Base-by-base conservation (phyloP, 805 yeast genomes). In the Cephaloascus albidus region DNA sequence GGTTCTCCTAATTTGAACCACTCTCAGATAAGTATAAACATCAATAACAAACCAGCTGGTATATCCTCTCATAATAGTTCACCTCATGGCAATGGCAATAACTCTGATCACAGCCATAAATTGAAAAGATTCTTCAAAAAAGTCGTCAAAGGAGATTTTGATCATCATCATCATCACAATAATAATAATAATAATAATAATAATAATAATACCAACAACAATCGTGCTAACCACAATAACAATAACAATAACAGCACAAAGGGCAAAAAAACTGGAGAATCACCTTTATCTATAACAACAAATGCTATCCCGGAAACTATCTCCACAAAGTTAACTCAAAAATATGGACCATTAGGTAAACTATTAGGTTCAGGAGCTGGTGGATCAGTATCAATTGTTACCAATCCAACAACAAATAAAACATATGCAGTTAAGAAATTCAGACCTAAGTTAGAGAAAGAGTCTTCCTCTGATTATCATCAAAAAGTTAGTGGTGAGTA, bases 301-400 rank as follows among this genome's bases (percentile, higher is more conserved):
- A 14, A 14, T 17, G 14, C 6, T 8, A 32, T 15, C n/a, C 34
- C 33, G 6, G 33, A 10, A 8, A n/a, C 10, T 6, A 16, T 31
- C 6, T 16, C 33, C 15, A 15, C 56, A 20, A 66, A 61, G 39
- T 43, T 74, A 34, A 55, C 76, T 41, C 70, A 76, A 39, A 81
- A 82, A 49, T 87, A 86, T 58, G 93, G 94, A 33, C 42, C 54
- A 4, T 68, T 77, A 18, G 94, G 94, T 10, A 72, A 73, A 45
- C 65, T 81, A 18, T 65, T 87, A 37, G 97, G 97, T 18, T 78
- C 89, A 42, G 97, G 97, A 12, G 97, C 97, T 1, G 89, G 95
- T 18, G 97, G 97, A 2, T 81, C 93, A 1, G 97, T 89, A n/a
- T 74, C 83, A 33, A 70, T 86, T 39, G 82, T 88, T 43, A 75